Evolutionary conservation across 2,329 filamentous ascomycete species (phyloP).

Genomic region (Fusarium sp.): DNA sequence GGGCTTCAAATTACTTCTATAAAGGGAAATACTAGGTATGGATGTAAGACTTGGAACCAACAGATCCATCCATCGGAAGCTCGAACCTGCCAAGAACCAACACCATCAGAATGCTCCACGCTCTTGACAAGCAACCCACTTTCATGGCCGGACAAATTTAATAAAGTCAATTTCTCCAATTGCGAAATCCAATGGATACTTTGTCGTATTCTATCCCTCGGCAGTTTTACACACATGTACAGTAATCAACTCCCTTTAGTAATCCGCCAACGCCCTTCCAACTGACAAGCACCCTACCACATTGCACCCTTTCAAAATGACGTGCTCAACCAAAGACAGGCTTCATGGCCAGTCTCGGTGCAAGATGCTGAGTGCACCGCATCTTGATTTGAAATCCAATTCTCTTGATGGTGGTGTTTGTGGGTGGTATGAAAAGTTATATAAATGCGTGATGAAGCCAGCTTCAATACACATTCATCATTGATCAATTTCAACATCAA

Average conservation of each 20-base stretch:
- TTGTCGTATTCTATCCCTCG: background rate
- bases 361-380: constrained; percentile 20
- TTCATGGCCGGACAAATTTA: background rate
- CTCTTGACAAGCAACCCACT: background rate
- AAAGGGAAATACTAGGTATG: background rate
- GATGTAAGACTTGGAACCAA: background rate
- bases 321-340: constrained; percentile 37
- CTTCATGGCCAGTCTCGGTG: constrained; percentile 30
- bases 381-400: constrained; percentile 45
- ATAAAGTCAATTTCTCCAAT: background rate
- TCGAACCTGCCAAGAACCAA: background rate
- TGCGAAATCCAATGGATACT: background rate
- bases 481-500: background rate
- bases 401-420: constrained; percentile 7
- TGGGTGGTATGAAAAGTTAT: constrained; percentile 17
- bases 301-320: constrained; percentile 28
- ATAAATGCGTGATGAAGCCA: constrained; percentile 28
- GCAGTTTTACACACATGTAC: constrained; percentile 8
- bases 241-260: constrained; percentile 41
- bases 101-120: background rate
- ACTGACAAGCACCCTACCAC: constrained; percentile 37
- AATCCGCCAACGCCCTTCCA: constrained; percentile 36
- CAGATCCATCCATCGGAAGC: background rate
- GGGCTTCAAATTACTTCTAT: background rate
- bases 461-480: constrained; percentile 5